Percentiles rank a stretch among this genome's conserved stretches.
Conservation (phyloP, 768 basidiomycete genomes). For the Tulasnella sp. region DNA sequence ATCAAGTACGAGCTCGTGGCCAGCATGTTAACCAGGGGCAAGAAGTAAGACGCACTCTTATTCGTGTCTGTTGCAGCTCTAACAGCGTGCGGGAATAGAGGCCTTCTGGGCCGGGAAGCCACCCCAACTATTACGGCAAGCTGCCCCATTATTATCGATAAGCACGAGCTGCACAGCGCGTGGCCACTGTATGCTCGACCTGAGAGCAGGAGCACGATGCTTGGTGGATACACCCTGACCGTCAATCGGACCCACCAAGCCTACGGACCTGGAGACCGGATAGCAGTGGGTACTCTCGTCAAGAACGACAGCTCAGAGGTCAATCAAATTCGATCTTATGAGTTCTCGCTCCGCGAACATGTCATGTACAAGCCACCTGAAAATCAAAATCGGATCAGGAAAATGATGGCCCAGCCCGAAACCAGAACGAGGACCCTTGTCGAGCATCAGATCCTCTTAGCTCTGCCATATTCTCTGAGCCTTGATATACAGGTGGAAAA, state of each 20-base stretch:
- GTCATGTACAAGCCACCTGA: conserved; percentile 64
- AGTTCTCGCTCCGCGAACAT: conserved; percentile 76
- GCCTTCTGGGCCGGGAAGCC: conserved; percentile 81
- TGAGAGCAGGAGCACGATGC: conserved; percentile 63
- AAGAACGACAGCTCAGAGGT: conserved; percentile 70
- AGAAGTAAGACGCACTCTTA: conserved; percentile 56
- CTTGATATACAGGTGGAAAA: conserved; percentile 70
- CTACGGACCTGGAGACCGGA: conserved; percentile 83
- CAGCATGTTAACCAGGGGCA: conserved; percentile 81
- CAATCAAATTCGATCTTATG: conserved; percentile 78
- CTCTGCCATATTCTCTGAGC: conserved; percentile 61
- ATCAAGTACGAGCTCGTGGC: conserved; percentile 91
- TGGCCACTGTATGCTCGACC: conserved; percentile 89
- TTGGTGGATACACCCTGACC: conserved; percentile 72
- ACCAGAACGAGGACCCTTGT: conserved; percentile 58
- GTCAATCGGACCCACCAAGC: conserved; percentile 80
- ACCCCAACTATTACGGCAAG: conserved; percentile 67
- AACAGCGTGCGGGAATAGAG: conserved; percentile 48
- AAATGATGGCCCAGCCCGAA: conserved; percentile 52
- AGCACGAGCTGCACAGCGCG: conserved; percentile 89
- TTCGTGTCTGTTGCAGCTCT: conserved; percentile 20
- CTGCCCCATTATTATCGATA: conserved; percentile 80
- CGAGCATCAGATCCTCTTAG: conserved; percentile 73
- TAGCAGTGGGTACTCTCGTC: conserved; percentile 72
- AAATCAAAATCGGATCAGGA: conserved; percentile 55